A percentile compares a stretch with the other conserved stretches of the same genome.
Conservation (phyloP, 2,329 filamentous ascomycete genomes). For the Pseudocercospora pini-densiflorae region DNA sequence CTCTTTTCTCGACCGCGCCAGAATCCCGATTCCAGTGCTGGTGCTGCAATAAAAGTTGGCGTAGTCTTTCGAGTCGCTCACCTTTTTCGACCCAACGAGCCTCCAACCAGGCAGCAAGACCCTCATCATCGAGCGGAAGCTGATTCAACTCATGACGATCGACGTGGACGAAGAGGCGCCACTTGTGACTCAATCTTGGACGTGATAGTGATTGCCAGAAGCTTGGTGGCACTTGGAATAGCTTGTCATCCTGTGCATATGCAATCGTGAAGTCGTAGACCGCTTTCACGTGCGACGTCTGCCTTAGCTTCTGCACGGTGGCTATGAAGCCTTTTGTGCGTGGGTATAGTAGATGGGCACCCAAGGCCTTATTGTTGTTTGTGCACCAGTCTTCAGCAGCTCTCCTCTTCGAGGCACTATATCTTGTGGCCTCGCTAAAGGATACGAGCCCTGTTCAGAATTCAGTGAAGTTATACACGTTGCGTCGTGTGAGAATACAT, state of each 20-base stretch:
- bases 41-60: conserved; percentile 8
- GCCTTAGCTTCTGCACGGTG: conserved; percentile 59
- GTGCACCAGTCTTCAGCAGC: conserved; percentile 60
- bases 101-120: conserved; percentile 42
- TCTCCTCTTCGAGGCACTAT: conserved; percentile 57
- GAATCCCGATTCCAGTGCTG: neutral
- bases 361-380: conserved; percentile 55
- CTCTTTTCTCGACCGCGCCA: neutral
- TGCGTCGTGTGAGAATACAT: conserved; percentile 37
- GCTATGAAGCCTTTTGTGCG: conserved; percentile 65
- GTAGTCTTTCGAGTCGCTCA: conserved; percentile 38
- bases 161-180: conserved; percentile 42
- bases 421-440: conserved; percentile 68
- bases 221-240: conserved; percentile 39
- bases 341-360: conserved; percentile 63
- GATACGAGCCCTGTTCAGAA: conserved; percentile 61
- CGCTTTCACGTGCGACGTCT: conserved; percentile 40
- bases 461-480: neutral
- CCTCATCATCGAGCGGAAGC: conserved; percentile 37
- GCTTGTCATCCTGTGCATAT: conserved; percentile 35
- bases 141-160: conserved; percentile 36
- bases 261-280: conserved; percentile 48
- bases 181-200: conserved; percentile 32
- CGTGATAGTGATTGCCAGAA: conserved; percentile 39
- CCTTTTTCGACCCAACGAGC: conserved; percentile 44